Conservation (phyloP, 495 filamentous ascomycete species). For the Penicillium pulvis region DNA sequence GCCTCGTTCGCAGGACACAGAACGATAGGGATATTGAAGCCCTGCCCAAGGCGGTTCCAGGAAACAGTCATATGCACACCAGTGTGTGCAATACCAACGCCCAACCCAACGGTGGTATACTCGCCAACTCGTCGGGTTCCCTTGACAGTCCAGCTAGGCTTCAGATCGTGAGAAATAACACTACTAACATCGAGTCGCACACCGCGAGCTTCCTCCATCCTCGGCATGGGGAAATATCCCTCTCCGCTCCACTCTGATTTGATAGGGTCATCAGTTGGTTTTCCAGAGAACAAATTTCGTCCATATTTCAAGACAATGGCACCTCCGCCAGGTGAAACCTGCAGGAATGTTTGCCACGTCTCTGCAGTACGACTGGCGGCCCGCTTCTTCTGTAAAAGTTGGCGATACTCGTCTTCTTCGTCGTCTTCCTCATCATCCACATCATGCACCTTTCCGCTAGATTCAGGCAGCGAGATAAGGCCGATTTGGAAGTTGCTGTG, state of each 20-base stretch:
- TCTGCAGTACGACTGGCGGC: conserved; percentile 32
- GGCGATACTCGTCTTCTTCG: conserved; percentile 24
- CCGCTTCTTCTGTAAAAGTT: conserved; percentile 20
- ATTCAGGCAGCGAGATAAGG: conserved; percentile 30
- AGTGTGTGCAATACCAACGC: conserved; percentile 35
- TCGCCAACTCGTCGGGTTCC: conserved; percentile 43
- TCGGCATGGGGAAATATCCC: conserved; percentile 38
- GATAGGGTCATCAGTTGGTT: conserved; percentile 30
- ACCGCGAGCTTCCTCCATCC: conserved; percentile 35
- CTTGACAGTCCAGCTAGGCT: conserved; percentile 39
- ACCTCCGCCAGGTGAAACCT: conserved; percentile 30
- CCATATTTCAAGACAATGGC: conserved; percentile 38
- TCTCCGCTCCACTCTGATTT: conserved; percentile 48
- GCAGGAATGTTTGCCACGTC: conserved; percentile 34
- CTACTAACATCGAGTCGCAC: conserved; percentile 36
- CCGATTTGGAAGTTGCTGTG: conserved; percentile 39
- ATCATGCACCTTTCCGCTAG: conserved; percentile 7
- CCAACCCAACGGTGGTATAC: conserved; percentile 42
- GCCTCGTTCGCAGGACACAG: conserved; percentile 40
- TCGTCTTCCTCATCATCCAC: conserved; percentile 34
- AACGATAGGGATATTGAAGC: conserved; percentile 41
- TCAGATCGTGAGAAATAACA: conserved; percentile 25
- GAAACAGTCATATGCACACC: conserved; percentile 43
- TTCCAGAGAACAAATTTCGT: conserved; percentile 47
- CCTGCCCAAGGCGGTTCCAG: conserved; percentile 47